These are phyloP conservation scores for Fusarium duplospermum DNA, from an alignment of 2,329 filamentous ascomycete genomes.

Conservation along the genomic window DNA sequence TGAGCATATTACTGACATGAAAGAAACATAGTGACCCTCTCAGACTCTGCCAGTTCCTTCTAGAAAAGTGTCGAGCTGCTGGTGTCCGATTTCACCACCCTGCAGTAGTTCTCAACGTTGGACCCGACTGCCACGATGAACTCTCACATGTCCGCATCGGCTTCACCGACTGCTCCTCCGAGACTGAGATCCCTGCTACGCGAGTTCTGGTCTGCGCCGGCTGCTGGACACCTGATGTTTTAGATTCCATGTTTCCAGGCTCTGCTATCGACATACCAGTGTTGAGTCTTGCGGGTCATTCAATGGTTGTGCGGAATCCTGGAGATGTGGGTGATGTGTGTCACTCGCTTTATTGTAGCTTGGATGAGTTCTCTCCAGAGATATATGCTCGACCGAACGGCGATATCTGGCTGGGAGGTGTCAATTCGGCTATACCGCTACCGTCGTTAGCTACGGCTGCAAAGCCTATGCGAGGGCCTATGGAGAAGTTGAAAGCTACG, in stretches of 20 bases:
- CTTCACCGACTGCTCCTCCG: slow-evolving; percentile 55
- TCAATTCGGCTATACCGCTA: slow-evolving; percentile 74
- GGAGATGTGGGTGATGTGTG: slow-evolving; percentile 60
- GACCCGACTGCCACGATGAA: slow-evolving; percentile 60
- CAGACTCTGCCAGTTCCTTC: slow-evolving; percentile 73
- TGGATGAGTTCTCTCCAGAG: slow-evolving; percentile 74
- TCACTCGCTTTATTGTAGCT: slow-evolving; percentile 76
- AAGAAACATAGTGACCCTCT: slow-evolving; percentile 68
- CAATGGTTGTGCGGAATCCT: slow-evolving; percentile 73
- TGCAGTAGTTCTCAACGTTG: slow-evolving; percentile 64
- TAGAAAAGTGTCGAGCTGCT: slow-evolving; percentile 64
- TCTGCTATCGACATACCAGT: slow-evolving; percentile 63
- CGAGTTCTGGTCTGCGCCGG: slow-evolving; percentile 76
- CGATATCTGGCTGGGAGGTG: slow-evolving; percentile 78
- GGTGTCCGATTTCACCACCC: slow-evolving; percentile 77
- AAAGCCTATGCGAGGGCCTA: slow-evolving; percentile 42
- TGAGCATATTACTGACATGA: slow-evolving; percentile 4
- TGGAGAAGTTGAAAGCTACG: slow-evolving; percentile 62
- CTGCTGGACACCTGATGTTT: slow-evolving; percentile 77
- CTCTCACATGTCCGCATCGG: slow-evolving; percentile 65
- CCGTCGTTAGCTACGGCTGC: slow-evolving; percentile 56
- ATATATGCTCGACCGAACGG: slow-evolving; percentile 75
- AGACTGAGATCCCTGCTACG: slow-evolving; percentile 69
- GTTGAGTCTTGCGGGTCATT: slow-evolving; percentile 74
- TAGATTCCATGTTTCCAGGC: slow-evolving; percentile 71